Conservation (phyloP, 1,284 basidiomycete species). For the Naganishia cerealis region DNA sequence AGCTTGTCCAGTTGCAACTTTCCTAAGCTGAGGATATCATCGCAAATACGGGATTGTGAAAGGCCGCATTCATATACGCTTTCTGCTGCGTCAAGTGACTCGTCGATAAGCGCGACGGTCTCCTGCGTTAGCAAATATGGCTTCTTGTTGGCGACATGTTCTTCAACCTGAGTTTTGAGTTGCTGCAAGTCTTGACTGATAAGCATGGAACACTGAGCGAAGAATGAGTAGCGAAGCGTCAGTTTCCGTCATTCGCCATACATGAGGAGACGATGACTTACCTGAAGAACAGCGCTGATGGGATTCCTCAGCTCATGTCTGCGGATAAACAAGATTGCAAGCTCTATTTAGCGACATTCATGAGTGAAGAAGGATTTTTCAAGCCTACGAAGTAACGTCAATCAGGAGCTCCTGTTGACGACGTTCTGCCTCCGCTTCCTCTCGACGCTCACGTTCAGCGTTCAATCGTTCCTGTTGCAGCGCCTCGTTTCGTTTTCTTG, state of each 20-base stretch:
- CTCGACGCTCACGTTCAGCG: conserved; percentile 45
- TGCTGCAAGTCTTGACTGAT: conserved; percentile 50
- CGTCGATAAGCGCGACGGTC: conserved; percentile 49
- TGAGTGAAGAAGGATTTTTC: no score
- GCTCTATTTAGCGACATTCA: no score
- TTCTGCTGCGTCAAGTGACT: conserved; percentile 52
- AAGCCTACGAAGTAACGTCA: conserved; percentile 47
- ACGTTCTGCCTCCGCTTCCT: conserved; percentile 52
- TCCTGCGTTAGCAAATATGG: conserved; percentile 46
- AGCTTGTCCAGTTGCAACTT: conserved; percentile 54
- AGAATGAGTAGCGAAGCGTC: not conserved
- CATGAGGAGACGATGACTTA: conserved; percentile 32
- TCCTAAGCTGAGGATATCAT: conserved; percentile 56
- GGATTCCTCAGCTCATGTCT: conserved; percentile 51
- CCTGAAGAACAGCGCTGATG: conserved; percentile 50
- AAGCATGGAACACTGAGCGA: conserved; percentile 46
- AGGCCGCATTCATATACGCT: conserved; percentile 53
- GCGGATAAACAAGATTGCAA: not conserved
- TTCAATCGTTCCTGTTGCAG: conserved; percentile 47
- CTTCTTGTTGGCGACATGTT: conserved; percentile 34
- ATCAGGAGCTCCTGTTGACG: conserved; percentile 52
- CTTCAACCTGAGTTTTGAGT: conserved; percentile 44
- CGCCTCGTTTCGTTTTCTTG: conserved; percentile 48
- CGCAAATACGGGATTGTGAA: conserved; percentile 55
- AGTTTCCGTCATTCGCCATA: not conserved